Base-by-base conservation (phyloP, 768 basidiomycete genomes). In the Sarcomyxa edulis region DNA sequence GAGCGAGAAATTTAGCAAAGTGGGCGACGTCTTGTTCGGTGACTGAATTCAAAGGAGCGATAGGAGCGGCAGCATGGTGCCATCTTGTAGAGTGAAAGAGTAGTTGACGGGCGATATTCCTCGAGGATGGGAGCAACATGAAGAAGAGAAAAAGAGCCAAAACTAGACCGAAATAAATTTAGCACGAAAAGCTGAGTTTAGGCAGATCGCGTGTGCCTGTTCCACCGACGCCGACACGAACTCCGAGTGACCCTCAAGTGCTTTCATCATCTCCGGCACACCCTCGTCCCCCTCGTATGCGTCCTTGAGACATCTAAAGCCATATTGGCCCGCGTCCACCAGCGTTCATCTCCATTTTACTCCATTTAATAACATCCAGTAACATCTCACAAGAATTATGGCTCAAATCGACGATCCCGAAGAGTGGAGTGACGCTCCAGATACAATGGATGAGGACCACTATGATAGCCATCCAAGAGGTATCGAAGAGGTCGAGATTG, bases 1-100 rank as follows among this genome's bases (percentile, higher is more conserved):
- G 60, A 0, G 82, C 68, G 6, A 90, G 74, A 37, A 89, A 66
- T 37, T 66, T 65, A n/a, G 76, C 52, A 55, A 90, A 84, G 53
- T 86, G 75, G 6, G 69, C 70, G 35, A 88, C 51, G 53, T 90
- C 86, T 5, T 73, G 56, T 23, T 66, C 56, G 1, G 71, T 69
- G 42, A 84, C 71, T 11, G 79, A 48, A 47, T 65, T 72, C 30
- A 80, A 59, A 39, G 52, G 55, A 4, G 53, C 35, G 24, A 56
- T 49, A 8, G 40, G 53, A 7, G 47, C 53, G 23, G 54, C 49
- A 7, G 55, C 55, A 40, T 51, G 48, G 21, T 46, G 32, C 9
- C 50, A 49, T 38, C 54, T 50, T 27, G 39, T 43, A 6, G 44
- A 19, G n/a, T 35, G 38, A 18, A 32, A 33, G 12, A 53, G 24